Percentiles rank a stretch among this genome's conserved stretches.
These are phyloP conservation scores for Aspergillus candidus DNA, from an alignment of 2,329 filamentous ascomycete species.

Conservation along the genomic window DNA sequence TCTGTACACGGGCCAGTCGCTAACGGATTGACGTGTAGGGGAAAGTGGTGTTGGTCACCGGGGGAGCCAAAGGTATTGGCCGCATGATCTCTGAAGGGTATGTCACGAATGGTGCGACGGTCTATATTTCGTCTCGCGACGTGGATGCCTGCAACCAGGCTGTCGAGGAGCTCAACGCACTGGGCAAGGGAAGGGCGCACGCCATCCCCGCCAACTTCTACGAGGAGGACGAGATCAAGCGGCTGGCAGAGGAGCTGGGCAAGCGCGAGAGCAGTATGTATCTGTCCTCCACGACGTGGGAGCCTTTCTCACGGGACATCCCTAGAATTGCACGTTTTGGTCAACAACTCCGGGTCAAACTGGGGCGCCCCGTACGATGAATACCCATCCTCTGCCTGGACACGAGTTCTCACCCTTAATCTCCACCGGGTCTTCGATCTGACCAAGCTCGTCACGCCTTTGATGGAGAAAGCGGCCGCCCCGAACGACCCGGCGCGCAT, in stretches of 20 bases:
- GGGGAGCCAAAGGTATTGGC: conserved; percentile 47
- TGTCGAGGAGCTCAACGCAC: conserved; percentile 42
- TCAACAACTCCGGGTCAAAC: conserved; percentile 50
- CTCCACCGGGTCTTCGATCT: conserved; percentile 50
- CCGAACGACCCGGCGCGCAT: conserved; percentile 42
- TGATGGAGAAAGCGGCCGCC: conserved; percentile 44
- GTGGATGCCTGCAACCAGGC: conserved; percentile 46
- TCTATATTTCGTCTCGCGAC: conserved; percentile 51
- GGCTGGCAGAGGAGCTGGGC: conserved; percentile 43
- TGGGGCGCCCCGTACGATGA: conserved; percentile 54
- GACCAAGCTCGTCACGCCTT: conserved; percentile 42
- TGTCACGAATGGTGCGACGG: conserved; percentile 47
- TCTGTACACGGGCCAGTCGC: conserved; percentile 24
- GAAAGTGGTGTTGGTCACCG: conserved; percentile 46
- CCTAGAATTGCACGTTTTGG: conserved; percentile 43
- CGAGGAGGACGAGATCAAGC: conserved; percentile 47
- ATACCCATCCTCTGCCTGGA: conserved; percentile 54
- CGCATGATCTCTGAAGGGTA: conserved; percentile 53
- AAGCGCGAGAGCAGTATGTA: conserved; percentile 50
- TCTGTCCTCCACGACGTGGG: not conserved
- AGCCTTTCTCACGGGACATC: not conserved
- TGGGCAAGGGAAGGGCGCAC: conserved; percentile 47
- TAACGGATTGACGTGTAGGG: conserved; percentile 27
- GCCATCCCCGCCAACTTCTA: conserved; percentile 49
- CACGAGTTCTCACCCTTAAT: conserved; percentile 51